phyloP scores from a whole-genome alignment of 75 land plant genomes.

The Selaginella moellendorffii region DNA sequence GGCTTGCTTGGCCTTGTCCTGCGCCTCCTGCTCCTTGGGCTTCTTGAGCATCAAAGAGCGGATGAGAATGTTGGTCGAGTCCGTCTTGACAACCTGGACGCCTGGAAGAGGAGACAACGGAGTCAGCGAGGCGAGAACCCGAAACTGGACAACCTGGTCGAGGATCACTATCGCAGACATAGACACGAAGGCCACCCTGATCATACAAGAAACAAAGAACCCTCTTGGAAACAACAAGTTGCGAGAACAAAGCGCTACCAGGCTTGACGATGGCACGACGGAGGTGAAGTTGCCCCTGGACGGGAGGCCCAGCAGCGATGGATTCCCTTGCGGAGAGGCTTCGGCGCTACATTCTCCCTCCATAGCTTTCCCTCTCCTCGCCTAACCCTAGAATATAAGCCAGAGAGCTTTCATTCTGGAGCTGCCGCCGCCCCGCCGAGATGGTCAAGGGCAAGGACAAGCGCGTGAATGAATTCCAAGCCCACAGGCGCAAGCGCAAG shows the following conservation, averaged over 20 bases:
- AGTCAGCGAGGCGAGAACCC: neutral
- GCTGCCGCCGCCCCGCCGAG: too few relatives aligned
- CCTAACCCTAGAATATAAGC: neutral
- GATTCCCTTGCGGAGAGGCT: too few relatives aligned
- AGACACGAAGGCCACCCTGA: neutral
- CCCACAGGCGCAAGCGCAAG: too few relatives aligned
- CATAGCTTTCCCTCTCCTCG: neutral
- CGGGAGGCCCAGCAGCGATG: neutral
- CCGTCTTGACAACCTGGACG: conserved; percentile 36
- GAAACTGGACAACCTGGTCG: neutral
- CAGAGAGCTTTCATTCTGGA: too few relatives aligned
- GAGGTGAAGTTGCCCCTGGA: neutral
- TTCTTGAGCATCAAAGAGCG: conserved; percentile 31
- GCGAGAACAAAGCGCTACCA: neutral
- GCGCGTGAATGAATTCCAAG: too few relatives aligned
- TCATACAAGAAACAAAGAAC: neutral
- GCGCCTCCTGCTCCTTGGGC: too few relatives aligned
- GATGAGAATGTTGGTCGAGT: conserved; percentile 34
- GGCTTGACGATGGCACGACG: neutral
- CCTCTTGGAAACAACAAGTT: neutral
- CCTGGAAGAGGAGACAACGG: conserved; percentile 14
- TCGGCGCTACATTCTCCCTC: neutral
- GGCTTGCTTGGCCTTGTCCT: too few relatives aligned
- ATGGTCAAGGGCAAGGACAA: too few relatives aligned
- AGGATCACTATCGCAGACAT: neutral